Evolutionary conservation across 2,329 filamentous ascomycete genomes (phyloP), one percentile per base, ranked within the genome.

Genomic region (Alternaria panax): DNA sequence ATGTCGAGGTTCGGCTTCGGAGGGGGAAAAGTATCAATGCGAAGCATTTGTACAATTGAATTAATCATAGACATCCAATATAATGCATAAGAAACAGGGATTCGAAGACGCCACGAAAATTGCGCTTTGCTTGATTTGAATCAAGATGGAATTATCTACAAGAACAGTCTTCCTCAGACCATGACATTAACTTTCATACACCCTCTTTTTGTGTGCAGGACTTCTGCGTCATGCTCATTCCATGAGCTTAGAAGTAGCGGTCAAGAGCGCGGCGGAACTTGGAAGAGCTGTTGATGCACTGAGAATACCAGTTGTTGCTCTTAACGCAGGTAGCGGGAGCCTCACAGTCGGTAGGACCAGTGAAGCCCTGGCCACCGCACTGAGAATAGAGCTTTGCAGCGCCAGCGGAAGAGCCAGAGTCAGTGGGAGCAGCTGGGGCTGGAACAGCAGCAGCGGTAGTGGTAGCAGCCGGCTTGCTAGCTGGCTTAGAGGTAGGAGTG

Each of bases 321-420:
- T 64, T 61, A 18, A 73, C 66, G 69, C 80, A 82, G 2, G 67
- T 66, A n/a, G 62, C 63, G 7, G 79, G 80, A 38, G 68, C 47
- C 7, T 74, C 73, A 48, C 80, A 82, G 20, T 62, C 53, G 1
- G 72, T 78, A 5, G 76, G 51, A 9, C 80, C 80, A 14, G 66
- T 77, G 55, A 65, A 81, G 48, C 71, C 74, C 16, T 68, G 67
- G n/a, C 80, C 80, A 59, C 80, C 80, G 61, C 80, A 81, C 65
- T 81, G 80, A 22, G 54, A 67, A 50, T 64, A 73, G 30, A 69
- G 59, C 12, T 58, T 55, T 7, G 51, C 62, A 27, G 41, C 42
- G 1, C 57, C 62, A 1, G 61, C 42, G 20, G 60, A 34, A 28
- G 54, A 38, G 1, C 16, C 9, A 27, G 48, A 18, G 34, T 7